phyloP scores from a whole-genome alignment of 2,329 filamentous ascomycete genomes.

The Hortaea werneckii region DNA sequence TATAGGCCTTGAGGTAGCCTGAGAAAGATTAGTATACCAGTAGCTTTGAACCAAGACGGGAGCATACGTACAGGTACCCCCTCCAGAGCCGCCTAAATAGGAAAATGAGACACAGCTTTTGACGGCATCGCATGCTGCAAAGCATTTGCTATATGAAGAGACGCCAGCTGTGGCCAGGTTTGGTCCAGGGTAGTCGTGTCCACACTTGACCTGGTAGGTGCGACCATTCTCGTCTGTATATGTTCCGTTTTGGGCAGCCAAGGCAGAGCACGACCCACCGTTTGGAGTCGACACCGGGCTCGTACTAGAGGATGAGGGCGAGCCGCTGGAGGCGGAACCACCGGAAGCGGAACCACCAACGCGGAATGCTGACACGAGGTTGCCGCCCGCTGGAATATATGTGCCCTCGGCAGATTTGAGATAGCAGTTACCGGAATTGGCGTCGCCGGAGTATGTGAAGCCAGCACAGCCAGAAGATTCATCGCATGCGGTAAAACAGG shows the following conservation, averaged over 20 bases:
- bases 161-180: not conserved
- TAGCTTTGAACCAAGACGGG: no score
- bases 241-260: constrained; percentile 1
- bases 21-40: no score
- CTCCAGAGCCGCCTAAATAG: no score
- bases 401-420: constrained; percentile 5
- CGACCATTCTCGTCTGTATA: constrained; percentile 5
- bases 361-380: constrained; percentile 2
- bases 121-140: no score
- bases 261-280: not conserved
- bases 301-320: not conserved
- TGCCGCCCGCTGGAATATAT: not conserved
- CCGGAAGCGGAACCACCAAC: not conserved
- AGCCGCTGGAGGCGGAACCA: not conserved
- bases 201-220: constrained; percentile 6
- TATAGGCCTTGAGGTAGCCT: no score
- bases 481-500: no score
- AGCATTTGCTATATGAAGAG: no score
- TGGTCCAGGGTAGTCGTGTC: constrained; percentile 4
- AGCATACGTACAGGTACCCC: no score
- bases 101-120: no score
- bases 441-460: no score
- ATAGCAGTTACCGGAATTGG: constrained; percentile 6
- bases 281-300: no score
- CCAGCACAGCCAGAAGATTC: no score